phyloP scores from a whole-genome alignment of 208 protist species.

The Leptomonas seymouri region DNA sequence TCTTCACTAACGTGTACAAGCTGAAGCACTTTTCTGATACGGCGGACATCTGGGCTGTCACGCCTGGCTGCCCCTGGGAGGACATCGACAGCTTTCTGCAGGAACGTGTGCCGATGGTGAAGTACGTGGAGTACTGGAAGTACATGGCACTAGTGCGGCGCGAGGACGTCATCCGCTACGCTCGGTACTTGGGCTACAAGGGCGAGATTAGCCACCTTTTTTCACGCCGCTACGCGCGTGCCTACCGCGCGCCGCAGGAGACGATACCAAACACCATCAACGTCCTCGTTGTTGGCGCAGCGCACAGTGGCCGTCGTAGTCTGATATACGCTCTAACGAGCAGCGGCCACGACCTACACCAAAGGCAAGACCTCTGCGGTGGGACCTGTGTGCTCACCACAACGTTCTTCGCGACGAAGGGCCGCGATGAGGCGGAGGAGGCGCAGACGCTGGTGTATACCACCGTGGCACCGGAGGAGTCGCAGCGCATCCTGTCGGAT shows the following conservation, averaged over 20 bases:
- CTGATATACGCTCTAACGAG: conserved; percentile 56
- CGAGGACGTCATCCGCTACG: conserved; percentile 81
- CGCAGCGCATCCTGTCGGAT: conserved; percentile 50
- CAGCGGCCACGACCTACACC: conserved; percentile 9
- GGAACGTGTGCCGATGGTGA: conserved; percentile 53
- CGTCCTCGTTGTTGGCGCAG: conserved; percentile 62
- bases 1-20: conserved; percentile 85
- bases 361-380: conserved; percentile 2
- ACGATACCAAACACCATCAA: conserved; percentile 78
- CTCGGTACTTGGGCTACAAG: conserved; percentile 87
- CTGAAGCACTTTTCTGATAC: conserved; percentile 50
- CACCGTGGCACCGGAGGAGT: conserved; percentile 40
- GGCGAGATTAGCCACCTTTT: conserved; percentile 81
- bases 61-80: conserved; percentile 84
- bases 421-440: conserved; percentile 34
- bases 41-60: conserved; percentile 76
- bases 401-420: conserved; percentile 54
- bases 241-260: conserved; percentile 44
- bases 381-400: conserved; percentile 49
- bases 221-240: conserved; percentile 48
- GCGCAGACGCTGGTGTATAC: conserved; percentile 74
- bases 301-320: conserved; percentile 53
- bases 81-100: conserved; percentile 60
- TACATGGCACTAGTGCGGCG: conserved; percentile 76
- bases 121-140: conserved; percentile 90